Base-by-base conservation (phyloP, 1,284 basidiomycete genomes). In the Boletus smithii region DNA sequence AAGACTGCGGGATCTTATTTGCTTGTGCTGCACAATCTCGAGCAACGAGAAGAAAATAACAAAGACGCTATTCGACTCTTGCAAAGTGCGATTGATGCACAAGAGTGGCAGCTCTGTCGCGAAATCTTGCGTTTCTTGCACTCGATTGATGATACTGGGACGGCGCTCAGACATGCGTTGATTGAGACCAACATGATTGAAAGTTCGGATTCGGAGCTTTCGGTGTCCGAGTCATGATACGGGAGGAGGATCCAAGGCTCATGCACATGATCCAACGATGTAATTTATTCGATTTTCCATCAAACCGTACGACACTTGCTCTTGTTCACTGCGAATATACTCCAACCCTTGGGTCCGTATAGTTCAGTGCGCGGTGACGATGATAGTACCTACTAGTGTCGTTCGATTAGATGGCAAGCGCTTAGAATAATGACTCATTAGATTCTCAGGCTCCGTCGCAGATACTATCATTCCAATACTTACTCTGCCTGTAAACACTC, bases 1-100 rank as follows among this genome's bases (percentile, higher is more conserved):
- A 90, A 91, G 58, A 95, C 93, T 1, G 97, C 97, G 0, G 91
- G 86, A 0, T 94, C 91, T 13, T 98, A 97, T 67, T 76, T 99
- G 8, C 76, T 99, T 23, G 92, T 99, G 3, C 71, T 99, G 48
- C 95, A 99, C 66, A 93, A 89, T 53, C 75, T 98, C 40, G 93
- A 98, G 61, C 88, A 94, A 53, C 72, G 91, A 40, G 89, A 93
- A 53, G 88, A 85, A 64, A 80, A 83, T 51, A 83, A 83, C 56
- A 76, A 77, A 36, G 91, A 95, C 56, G 91, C 86, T 2, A 79
- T 92, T 22, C 77, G 88, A 23, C 71, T 97, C 16, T 70, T 97
- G 42, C 79, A 79, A 38, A 79, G 77, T 49, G 91, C 92, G 4
- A 74, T 91, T 20, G 76, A 79, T 5, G 80, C 76, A 3, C 79